Conservation (phyloP, 225 moss, liverwort and hornwort genomes). For the Sphagnum contortum region DNA sequence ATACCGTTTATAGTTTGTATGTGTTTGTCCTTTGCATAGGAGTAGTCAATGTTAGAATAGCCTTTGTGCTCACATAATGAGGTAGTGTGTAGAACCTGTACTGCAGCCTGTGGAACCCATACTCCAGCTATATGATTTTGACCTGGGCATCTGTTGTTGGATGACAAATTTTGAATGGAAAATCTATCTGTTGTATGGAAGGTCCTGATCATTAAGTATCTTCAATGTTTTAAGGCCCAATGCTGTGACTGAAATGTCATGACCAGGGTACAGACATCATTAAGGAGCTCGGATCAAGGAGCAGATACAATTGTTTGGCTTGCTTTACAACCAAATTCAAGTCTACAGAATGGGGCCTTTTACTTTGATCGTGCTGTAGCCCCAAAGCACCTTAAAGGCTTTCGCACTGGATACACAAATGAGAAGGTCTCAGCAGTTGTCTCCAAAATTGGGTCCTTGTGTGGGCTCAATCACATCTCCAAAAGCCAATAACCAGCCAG, state of each 20-base stretch:
- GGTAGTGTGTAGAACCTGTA: background rate
- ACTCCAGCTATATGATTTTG: too few relatives aligned
- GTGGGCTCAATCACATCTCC: slow-evolving; percentile 11
- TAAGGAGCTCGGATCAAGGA: slow-evolving; percentile 48
- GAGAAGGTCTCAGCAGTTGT: slow-evolving; percentile 12
- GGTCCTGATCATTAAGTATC: background rate
- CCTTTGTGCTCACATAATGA: background rate
- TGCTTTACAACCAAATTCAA: slow-evolving; percentile 37
- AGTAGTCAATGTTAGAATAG: too few relatives aligned
- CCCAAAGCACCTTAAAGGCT: slow-evolving; percentile 45
- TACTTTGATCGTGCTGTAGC: slow-evolving; percentile 52
- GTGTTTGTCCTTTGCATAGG: too few relatives aligned
- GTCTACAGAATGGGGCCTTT: slow-evolving; percentile 41
- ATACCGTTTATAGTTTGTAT: background rate
- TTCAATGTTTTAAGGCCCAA: too few relatives aligned
- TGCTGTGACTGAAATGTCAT: background rate
- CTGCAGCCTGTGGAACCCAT: background rate
- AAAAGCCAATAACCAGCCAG: too few relatives aligned
- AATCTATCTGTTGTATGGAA: background rate
- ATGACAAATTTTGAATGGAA: background rate
- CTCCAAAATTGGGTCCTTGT: slow-evolving; percentile 30
- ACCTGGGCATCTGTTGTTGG: background rate
- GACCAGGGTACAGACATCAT: slow-evolving; percentile 22
- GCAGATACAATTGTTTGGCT: slow-evolving; percentile 68
- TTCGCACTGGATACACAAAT: slow-evolving; percentile 36